A percentile compares a stretch with the other conserved stretches of the same genome.
Evolutionary conservation across 805 yeast genomes (phyloP).

Genomic region (Starmera pachycereana): DNA sequence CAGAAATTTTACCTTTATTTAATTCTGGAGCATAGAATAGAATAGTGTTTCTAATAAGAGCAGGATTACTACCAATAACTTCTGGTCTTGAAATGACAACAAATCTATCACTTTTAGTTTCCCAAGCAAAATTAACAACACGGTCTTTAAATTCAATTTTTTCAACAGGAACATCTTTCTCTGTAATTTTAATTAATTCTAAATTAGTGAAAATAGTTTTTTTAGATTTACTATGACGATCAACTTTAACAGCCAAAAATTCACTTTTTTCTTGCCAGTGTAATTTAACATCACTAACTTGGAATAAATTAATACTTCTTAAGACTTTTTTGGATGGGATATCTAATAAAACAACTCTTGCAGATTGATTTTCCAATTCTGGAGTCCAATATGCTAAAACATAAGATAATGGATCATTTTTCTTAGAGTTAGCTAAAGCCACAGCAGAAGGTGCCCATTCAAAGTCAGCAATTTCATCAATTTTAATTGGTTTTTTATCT

Average conservation of each 20-base stretch:
- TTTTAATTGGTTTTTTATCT: slow-evolving; percentile 76
- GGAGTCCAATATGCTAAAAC: slow-evolving; percentile 95
- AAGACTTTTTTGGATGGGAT: slow-evolving; percentile 74
- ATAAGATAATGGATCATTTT: slow-evolving; percentile 45
- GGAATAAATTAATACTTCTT: slow-evolving; percentile 89
- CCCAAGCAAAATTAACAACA: slow-evolving; percentile 88
- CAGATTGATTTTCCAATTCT: slow-evolving; percentile 83
- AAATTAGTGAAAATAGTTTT: slow-evolving; percentile 86
- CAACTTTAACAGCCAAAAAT: slow-evolving; percentile 86
- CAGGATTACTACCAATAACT: slow-evolving; percentile 41
- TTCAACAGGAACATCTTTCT: slow-evolving; percentile 90
- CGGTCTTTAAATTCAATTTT: slow-evolving; percentile 88
- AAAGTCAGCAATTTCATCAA: slow-evolving; percentile 80
- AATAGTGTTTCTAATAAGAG: slow-evolving; percentile 54
- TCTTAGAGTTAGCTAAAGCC: slow-evolving; percentile 45
- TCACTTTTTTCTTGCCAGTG: slow-evolving; percentile 91
- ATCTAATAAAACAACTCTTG: slow-evolving; percentile 85
- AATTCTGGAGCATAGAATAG: slow-evolving; percentile 80
- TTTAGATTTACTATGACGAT: slow-evolving; percentile 91
- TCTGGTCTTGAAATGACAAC: slow-evolving; percentile 60
- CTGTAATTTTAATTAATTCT: slow-evolving; percentile 81
- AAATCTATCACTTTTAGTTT: slow-evolving; percentile 85
- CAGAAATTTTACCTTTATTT: slow-evolving; percentile 32
- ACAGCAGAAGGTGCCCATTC: slow-evolving; percentile 93
- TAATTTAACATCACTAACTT: slow-evolving; percentile 81